phyloP scores from a whole-genome alignment of 345 rosid genomes.

The Citrus sp. region DNA sequence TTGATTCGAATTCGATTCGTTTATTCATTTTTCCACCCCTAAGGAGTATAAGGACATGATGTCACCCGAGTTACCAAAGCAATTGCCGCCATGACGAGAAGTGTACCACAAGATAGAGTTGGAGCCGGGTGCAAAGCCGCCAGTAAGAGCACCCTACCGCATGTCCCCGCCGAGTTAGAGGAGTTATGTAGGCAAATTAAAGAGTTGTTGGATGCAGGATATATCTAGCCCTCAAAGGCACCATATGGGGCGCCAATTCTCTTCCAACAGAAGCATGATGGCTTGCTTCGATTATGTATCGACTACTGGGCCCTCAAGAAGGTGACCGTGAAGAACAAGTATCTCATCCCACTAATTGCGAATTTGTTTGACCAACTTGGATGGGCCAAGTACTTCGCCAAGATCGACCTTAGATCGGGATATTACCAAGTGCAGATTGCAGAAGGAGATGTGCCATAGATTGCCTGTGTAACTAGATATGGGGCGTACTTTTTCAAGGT shows the following conservation, averaged over 20 bases:
- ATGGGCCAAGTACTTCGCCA: not conserved
- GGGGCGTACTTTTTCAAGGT: not conserved
- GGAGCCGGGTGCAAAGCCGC: not conserved
- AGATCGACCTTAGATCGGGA: not conserved
- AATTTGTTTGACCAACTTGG: not conserved
- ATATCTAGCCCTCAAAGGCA: not conserved
- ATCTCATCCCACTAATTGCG: not conserved
- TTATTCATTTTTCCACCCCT: too few species aligned
- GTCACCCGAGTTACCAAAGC: accelerated
- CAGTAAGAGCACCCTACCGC: accelerated
- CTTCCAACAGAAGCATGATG: not conserved
- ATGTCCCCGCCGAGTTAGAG: not conserved
- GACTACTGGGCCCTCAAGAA: not conserved
- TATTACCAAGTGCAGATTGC: not conserved
- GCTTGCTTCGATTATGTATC: not conserved
- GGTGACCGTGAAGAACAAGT: not conserved
- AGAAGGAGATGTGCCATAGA: not conserved
- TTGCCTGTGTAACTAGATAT: not conserved
- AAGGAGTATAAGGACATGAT: not conserved
- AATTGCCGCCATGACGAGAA: accelerated
- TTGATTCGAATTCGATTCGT: too few species aligned
- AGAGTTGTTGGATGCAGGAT: accelerated
- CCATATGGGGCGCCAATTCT: not conserved
- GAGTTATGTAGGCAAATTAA: not conserved
- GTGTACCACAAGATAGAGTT: not conserved